phyloP scores from a whole-genome alignment of 208 protist species.

The Trypanosoma mega region DNA sequence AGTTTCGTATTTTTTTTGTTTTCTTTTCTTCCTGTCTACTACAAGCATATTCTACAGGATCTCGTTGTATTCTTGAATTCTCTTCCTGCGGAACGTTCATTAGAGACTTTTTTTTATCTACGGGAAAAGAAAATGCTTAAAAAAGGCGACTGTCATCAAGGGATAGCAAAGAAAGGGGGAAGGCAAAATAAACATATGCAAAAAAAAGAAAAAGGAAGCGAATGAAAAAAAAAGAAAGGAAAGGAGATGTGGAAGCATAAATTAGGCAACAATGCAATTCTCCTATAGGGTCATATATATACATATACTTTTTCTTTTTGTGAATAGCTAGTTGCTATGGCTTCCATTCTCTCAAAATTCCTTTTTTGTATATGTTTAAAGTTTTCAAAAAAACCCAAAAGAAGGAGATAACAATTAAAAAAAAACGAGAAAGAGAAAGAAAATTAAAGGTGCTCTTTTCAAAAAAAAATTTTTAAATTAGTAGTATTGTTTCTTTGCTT shows the following conservation, averaged over 20 bases:
- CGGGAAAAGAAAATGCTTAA: too few species aligned
- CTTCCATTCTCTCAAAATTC: not conserved
- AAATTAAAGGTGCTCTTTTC: not conserved
- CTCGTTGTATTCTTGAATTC: too few species aligned
- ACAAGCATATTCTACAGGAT: too few species aligned
- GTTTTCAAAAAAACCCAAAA: not conserved
- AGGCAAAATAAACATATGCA: conserved; percentile 10
- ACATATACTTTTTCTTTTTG: conserved; percentile 1
- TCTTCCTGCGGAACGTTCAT: too few species aligned
- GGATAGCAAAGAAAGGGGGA: conserved; percentile 2
- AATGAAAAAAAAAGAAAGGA: conserved; percentile 13
- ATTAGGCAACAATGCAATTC: conserved; percentile 1
- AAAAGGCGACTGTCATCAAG: too few species aligned
- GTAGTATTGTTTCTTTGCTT: too few species aligned
- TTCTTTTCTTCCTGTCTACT: conserved; percentile 14
- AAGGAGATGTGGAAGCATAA: not conserved
- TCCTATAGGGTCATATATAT: not conserved
- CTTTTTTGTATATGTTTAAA: not conserved
- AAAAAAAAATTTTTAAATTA: too few species aligned
- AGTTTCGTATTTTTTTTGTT: conserved; percentile 14
- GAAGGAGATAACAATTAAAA: conserved; percentile 4
- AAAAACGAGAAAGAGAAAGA: conserved; percentile 8
- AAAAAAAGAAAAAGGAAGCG: not conserved
- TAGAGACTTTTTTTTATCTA: too few species aligned
- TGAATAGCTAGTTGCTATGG: not conserved